These are phyloP conservation scores for Rhododendron vialii DNA, from an alignment of 148 eudicot genomes.

Conservation along the genomic window DNA sequence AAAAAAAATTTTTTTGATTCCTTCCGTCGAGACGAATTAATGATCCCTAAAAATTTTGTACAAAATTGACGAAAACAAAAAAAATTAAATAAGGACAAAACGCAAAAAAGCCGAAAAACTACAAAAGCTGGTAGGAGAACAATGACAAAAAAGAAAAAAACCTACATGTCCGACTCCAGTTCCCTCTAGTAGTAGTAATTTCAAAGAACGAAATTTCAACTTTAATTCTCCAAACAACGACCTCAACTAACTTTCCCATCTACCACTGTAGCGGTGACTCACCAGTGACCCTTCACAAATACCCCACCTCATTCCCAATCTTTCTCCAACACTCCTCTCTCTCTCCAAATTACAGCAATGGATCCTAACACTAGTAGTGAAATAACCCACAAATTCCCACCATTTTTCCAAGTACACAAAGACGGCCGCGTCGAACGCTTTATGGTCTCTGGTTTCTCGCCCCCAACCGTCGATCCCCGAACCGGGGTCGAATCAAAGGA, in stretches of 20 bases:
- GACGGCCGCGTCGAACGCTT: not conserved
- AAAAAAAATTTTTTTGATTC: too few relatives aligned
- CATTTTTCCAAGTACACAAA: not conserved
- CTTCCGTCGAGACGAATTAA: too few relatives aligned
- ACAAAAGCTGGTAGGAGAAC: too few relatives aligned
- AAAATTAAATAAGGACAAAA: too few relatives aligned
- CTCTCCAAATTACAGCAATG: not conserved
- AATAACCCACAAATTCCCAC: not conserved
- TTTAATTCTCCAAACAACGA: too few relatives aligned
- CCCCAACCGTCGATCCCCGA: not conserved
- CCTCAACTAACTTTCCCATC: not conserved
- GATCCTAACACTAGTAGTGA: not conserved
- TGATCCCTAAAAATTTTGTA: too few relatives aligned
- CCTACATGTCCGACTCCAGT: too few relatives aligned
- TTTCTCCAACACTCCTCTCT: not conserved
- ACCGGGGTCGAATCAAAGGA: constrained; percentile 20
- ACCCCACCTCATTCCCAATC: not conserved
- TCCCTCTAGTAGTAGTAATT: too few relatives aligned
- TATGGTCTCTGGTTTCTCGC: not conserved
- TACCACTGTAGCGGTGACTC: constrained; percentile 3
- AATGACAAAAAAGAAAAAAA: too few relatives aligned
- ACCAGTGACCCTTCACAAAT: constrained; percentile 23
- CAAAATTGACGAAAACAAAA: too few relatives aligned
- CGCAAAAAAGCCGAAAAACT: too few relatives aligned
- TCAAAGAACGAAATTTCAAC: too few relatives aligned